Percentiles rank a stretch among this genome's conserved stretches.
Conservation (phyloP, 1,284 basidiomycete species). For the Papiliotrema flavescens region DNA sequence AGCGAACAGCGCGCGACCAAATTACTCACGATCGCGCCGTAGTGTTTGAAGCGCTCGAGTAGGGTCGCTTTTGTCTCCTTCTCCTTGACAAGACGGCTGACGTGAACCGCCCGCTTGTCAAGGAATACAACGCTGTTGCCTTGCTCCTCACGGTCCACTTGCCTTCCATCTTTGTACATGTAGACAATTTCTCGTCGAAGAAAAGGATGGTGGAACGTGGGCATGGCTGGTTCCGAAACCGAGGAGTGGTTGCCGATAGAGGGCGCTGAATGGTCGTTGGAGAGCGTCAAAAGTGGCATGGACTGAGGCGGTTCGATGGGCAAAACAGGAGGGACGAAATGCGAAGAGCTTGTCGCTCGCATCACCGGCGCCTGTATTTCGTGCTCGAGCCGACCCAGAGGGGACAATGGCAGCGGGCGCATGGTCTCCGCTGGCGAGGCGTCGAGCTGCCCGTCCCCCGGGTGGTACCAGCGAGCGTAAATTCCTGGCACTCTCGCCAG, state of each 20-base stretch:
- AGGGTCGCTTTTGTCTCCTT: constrained; percentile 24
- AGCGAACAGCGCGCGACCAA: not conserved
- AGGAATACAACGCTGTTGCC: constrained; percentile 15
- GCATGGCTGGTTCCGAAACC: not conserved
- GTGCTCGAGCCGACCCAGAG: not conserved
- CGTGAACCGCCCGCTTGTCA: constrained; percentile 35
- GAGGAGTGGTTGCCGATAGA: not conserved
- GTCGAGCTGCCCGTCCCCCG: constrained; percentile 9
- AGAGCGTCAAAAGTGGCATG: not conserved
- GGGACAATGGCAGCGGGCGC: not conserved
- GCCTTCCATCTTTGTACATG: not conserved
- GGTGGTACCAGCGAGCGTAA: constrained; percentile 18
- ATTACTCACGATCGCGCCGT: constrained; percentile 33
- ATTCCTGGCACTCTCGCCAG: constrained; percentile 24
- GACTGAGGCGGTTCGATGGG: not conserved
- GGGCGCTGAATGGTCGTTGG: not conserved
- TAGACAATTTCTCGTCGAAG: not conserved
- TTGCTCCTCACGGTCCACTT: constrained; percentile 8
- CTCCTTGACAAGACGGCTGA: constrained; percentile 27
- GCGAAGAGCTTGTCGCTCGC: not conserved
- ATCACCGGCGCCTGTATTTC: not conserved
- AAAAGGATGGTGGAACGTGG: not conserved
- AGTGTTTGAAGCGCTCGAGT: constrained; percentile 26
- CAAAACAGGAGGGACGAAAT: not conserved
- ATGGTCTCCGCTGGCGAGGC: too few species aligned